Evolutionary conservation across 768 basidiomycete species (phyloP).

Genomic region (Tephrocybe sp.): DNA sequence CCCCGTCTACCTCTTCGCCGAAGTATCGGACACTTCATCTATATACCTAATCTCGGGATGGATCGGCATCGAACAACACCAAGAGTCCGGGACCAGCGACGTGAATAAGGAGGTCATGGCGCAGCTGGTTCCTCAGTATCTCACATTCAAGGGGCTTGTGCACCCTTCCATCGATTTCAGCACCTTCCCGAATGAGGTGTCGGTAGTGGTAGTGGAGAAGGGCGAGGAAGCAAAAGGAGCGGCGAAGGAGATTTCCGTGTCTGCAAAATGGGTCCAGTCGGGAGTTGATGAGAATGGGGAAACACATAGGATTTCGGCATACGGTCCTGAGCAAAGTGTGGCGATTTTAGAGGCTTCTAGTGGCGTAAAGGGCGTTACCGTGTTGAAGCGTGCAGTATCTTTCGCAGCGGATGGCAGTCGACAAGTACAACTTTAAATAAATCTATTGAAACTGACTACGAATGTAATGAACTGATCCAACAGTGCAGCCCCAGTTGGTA

Average conservation of each 20-base stretch:
- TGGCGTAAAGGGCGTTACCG: background rate
- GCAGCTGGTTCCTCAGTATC: conserved; percentile 22
- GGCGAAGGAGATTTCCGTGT: background rate
- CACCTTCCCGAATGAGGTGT: conserved; percentile 18
- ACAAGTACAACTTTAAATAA: background rate
- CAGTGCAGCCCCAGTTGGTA: no score
- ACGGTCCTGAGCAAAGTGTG: background rate
- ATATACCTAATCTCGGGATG: conserved; percentile 45
- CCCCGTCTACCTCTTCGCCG: conserved; percentile 37
- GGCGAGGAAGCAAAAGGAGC: background rate
- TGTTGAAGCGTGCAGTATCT: background rate
- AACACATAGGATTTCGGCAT: conserved; percentile 2
- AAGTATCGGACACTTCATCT: conserved; percentile 17
- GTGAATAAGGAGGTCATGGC: conserved; percentile 35
- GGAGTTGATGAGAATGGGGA: conserved; percentile 1
- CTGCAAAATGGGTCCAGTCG: conserved; percentile 1
- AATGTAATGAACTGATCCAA: no score
- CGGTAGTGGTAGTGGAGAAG: conserved; percentile 8
- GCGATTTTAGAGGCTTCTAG: background rate
- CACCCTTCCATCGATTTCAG: conserved; percentile 39
- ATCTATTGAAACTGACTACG: background rate
- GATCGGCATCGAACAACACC: conserved; percentile 36
- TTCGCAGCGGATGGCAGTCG: background rate
- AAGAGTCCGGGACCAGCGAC: conserved; percentile 38
- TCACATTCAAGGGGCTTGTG: conserved; percentile 32